These are phyloP conservation scores for Myriangium duriaei DNA, from an alignment of 2,329 filamentous ascomycete genomes.

Conservation along the genomic window DNA sequence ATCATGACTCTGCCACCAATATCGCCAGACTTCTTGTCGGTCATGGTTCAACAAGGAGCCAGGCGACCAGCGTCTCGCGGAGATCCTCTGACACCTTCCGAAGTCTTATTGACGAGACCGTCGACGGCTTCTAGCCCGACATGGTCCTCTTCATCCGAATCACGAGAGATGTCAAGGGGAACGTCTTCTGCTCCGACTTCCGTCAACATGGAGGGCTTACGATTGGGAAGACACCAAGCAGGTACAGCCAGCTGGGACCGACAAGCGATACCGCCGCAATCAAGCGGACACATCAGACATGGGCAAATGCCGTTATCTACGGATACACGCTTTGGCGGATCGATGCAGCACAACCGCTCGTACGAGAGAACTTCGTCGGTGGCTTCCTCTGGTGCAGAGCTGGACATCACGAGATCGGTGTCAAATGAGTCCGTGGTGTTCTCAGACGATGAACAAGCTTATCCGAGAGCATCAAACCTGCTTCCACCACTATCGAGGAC, in stretches of 20 bases:
- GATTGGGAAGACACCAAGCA: no score
- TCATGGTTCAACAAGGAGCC: conserved; percentile 5
- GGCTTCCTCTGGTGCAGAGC: neutral
- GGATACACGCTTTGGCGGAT: no score
- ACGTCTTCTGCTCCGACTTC: no score
- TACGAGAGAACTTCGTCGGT: conserved; percentile 1
- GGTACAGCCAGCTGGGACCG: no score
- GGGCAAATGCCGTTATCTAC: no score
- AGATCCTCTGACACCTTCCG: no score
- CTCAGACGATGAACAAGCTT: conserved; percentile 3
- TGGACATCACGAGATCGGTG: conserved; percentile 3
- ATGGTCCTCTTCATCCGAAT: neutral
- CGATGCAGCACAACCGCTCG: neutral
- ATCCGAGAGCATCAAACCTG: neutral
- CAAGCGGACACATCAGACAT: no score
- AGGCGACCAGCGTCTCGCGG: no score
- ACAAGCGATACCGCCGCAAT: no score
- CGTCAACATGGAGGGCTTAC: no score
- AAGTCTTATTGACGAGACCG: no score
- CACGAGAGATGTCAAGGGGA: neutral
- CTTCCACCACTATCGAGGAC: neutral
- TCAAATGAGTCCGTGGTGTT: conserved; percentile 8
- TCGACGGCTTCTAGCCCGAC: neutral
- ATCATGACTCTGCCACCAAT: conserved; percentile 28
- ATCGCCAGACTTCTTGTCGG: conserved; percentile 14